Evolutionary conservation across 1,139 yeast species (phyloP).

Genomic region (Diutina pseudorugosa): DNA sequence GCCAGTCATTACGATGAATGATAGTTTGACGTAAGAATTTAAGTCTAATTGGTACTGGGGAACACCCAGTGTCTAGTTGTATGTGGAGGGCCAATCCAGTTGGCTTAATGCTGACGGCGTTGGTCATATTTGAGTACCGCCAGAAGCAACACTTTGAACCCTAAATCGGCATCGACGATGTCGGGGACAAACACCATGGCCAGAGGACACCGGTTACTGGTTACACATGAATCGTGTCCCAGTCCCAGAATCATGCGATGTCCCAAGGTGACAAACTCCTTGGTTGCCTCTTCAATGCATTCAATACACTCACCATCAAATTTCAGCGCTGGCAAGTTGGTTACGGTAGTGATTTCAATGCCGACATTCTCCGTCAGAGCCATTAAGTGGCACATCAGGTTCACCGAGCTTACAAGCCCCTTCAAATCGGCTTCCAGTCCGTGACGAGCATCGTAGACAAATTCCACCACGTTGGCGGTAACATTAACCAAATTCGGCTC

Average conservation of each 20-base stretch:
- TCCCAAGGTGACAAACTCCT: slow-evolving; percentile 32
- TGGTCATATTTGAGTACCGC: slow-evolving; percentile 46
- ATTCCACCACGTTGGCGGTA: slow-evolving; percentile 47
- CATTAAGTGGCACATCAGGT: not conserved
- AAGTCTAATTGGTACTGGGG: too few relatives aligned
- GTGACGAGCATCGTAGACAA: slow-evolving; percentile 50
- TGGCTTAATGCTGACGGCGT: slow-evolving; percentile 4
- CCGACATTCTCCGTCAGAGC: not conserved
- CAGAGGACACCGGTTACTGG: slow-evolving; percentile 46
- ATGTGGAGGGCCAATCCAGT: not conserved
- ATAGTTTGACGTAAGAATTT: too few relatives aligned
- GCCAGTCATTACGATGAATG: too few relatives aligned
- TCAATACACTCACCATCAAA: slow-evolving; percentile 39
- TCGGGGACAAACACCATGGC: slow-evolving; percentile 70
- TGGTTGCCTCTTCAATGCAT: slow-evolving; percentile 40
- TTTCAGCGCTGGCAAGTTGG: slow-evolving; percentile 23
- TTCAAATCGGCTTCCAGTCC: slow-evolving; percentile 31
- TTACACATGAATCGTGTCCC: slow-evolving; percentile 61
- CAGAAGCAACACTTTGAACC: slow-evolving; percentile 44
- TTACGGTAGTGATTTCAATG: not conserved
- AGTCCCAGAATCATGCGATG: slow-evolving; percentile 52
- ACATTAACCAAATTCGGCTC: slow-evolving; percentile 56
- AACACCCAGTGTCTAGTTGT: too few relatives aligned
- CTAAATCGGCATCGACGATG: slow-evolving; percentile 45
- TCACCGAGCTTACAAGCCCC: slow-evolving; percentile 15